phyloP scores from a whole-genome alignment of 1,284 basidiomycete species.

The Ceratobasidium sp. region DNA sequence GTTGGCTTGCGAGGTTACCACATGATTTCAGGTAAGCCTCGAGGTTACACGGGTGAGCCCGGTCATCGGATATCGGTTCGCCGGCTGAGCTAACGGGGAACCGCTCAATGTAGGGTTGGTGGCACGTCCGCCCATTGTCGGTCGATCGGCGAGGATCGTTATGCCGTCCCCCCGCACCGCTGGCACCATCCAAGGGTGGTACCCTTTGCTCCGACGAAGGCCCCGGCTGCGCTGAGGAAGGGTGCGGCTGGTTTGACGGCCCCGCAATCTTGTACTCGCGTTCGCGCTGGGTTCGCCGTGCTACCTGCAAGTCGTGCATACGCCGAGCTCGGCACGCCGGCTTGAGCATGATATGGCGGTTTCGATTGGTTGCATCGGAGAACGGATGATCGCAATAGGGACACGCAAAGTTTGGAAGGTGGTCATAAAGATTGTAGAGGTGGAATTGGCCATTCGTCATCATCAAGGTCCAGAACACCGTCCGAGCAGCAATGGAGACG shows the following conservation, averaged over 20 bases:
- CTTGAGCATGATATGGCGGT: conserved; percentile 18
- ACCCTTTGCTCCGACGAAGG: too few relatives aligned
- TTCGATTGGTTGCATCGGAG: neutral
- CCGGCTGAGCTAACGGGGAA: conserved; percentile 24
- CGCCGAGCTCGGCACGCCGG: neutral
- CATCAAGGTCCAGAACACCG: neutral
- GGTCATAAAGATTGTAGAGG: neutral
- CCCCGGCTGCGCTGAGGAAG: neutral
- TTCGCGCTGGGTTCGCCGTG: neutral
- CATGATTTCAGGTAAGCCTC: neutral
- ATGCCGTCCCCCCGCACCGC: neutral
- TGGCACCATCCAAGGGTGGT: too few relatives aligned
- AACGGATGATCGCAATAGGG: neutral
- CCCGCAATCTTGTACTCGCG: conserved; percentile 3
- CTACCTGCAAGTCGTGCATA: neutral
- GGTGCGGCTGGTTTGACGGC: neutral
- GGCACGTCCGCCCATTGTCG: neutral
- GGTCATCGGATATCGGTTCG: neutral
- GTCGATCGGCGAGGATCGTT: conserved; percentile 1
- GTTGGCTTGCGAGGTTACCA: neutral
- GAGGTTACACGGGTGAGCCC: neutral
- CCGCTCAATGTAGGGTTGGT: neutral
- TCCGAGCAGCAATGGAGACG: neutral
- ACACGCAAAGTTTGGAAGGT: neutral
- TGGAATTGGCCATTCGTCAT: neutral